Conservation (phyloP, 2,329 filamentous ascomycete species). For the Neocucurbitaria cava region DNA sequence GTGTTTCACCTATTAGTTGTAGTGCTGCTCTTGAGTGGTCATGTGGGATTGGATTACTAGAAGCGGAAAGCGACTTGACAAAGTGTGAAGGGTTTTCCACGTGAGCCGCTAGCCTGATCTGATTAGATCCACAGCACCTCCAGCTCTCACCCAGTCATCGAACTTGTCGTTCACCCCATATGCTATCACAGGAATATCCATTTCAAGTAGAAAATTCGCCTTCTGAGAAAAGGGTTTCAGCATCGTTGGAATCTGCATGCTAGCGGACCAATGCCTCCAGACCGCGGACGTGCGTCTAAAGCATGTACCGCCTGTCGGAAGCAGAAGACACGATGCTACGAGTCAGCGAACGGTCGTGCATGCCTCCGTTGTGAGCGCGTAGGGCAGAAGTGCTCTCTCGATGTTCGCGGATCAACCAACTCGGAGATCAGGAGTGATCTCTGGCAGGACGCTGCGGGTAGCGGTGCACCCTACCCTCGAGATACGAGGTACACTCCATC, state of each 20-base stretch:
- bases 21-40: not conserved
- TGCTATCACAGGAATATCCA: not conserved
- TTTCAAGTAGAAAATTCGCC: not conserved
- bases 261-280: conserved; percentile 23
- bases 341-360: conserved; percentile 36
- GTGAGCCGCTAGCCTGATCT: not conserved
- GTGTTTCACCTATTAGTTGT: not conserved
- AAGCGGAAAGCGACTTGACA: not conserved
- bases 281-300: conserved; percentile 35
- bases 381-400: conserved; percentile 45
- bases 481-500: conserved; percentile 12
- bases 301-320: conserved; percentile 51
- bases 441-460: not conserved
- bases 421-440: not conserved
- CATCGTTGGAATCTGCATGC: not conserved
- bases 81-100: not conserved
- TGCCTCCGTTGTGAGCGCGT: conserved; percentile 51
- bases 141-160: no score
- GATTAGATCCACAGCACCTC: not conserved
- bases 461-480: not conserved
- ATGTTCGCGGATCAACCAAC: conserved; percentile 1
- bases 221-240: not conserved
- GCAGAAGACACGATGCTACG: conserved; percentile 54
- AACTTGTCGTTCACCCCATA: not conserved
- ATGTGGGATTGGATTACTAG: not conserved